Evolutionary conservation across 169 alveolate species (phyloP), one percentile per base, ranked within the genome.

Genomic region (Toxoplasma gondii): DNA sequence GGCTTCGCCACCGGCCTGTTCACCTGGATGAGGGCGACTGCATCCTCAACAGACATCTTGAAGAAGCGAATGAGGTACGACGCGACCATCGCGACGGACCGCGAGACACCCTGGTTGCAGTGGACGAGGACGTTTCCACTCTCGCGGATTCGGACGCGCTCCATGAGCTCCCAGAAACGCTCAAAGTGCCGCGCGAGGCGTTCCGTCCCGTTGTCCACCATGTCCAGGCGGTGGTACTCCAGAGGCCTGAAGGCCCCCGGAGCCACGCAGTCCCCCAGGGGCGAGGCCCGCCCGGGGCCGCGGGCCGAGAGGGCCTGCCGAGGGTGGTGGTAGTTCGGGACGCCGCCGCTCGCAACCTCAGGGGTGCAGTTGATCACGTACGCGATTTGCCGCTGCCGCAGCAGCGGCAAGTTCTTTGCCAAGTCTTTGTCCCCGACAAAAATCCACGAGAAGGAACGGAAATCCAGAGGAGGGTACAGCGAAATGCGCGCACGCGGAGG

Each of bases 101-200:
- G 97, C 29, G 98, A 95, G 49, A 96, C 96, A 24, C 98, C 98
- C 93, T 96, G 97, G 43, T 95, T 91, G 96, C 98, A 98, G 95
- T 98, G 99, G 36, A 98, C 97, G 54, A 97, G 93, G n/a, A 96
- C 96, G 88, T 93, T 96, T 29, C 97, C 97, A 87, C 95, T 97
- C 34, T 93, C 95, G 31, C 96, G 95, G 29, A 92, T 91, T 36
- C 96, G 91, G n/a, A 86, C 87, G 39, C 88, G 86, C 67, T 95
- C 94, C 91, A 92, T 39, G 38, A 92, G 70, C 78, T 34, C 93
- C 95, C 95, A 95, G 39, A 84, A 88, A 29, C 34, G 74, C n/a
- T 92, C 94, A 31, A 64, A 92, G 86, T 93, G 83, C 0, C 91
- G 91, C 36, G 88, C 64, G 41, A 95, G 49, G 39, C 58, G 92